Evolutionary conservation across 2,329 filamentous ascomycete species (phyloP).

Genomic region (Trichophaea hybrida): DNA sequence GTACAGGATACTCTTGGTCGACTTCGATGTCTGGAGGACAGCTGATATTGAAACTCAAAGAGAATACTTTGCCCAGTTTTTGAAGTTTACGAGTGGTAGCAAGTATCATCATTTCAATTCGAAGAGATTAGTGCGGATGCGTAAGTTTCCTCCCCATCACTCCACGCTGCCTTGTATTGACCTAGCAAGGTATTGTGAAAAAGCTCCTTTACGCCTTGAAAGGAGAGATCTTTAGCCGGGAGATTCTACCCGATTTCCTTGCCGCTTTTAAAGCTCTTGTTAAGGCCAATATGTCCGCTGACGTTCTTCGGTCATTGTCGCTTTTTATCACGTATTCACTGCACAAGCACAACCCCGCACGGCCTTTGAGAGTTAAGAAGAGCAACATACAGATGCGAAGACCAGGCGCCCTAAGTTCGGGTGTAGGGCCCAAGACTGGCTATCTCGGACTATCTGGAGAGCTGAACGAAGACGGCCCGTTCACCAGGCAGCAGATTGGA

Average conservation of each 20-base stretch:
- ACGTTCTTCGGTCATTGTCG: conserved; percentile 72
- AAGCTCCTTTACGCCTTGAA: conserved; percentile 82
- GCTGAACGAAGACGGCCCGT: conserved; percentile 25
- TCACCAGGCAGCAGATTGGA: conserved; percentile 56
- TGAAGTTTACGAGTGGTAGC: conserved; percentile 75
- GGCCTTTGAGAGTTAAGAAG: conserved; percentile 36
- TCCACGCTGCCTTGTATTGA: background rate
- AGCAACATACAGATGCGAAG: conserved; percentile 31
- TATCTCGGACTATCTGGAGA: conserved; percentile 14
- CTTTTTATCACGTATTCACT: conserved; percentile 88
- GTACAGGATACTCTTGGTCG: conserved; percentile 80
- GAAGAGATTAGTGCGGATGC: conserved; percentile 73
- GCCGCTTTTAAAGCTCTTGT: conserved; percentile 65
- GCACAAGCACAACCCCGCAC: conserved; percentile 43
- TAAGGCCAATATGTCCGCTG: conserved; percentile 64
- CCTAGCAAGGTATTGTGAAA: conserved; percentile 61
- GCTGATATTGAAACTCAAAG: conserved; percentile 63
- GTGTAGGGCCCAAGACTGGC: conserved; percentile 31
- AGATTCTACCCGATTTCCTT: conserved; percentile 62
- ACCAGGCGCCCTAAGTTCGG: conserved; percentile 17
- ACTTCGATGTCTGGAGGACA: conserved; percentile 83
- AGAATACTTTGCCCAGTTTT: conserved; percentile 85
- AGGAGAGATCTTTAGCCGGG: conserved; percentile 57
- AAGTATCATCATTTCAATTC: conserved; percentile 88
- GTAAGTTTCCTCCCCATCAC: conserved; percentile 40